Percentiles rank a stretch among this genome's conserved stretches.
phyloP scores from a whole-genome alignment of 768 basidiomycete genomes.

The Calocybe cyanea region DNA sequence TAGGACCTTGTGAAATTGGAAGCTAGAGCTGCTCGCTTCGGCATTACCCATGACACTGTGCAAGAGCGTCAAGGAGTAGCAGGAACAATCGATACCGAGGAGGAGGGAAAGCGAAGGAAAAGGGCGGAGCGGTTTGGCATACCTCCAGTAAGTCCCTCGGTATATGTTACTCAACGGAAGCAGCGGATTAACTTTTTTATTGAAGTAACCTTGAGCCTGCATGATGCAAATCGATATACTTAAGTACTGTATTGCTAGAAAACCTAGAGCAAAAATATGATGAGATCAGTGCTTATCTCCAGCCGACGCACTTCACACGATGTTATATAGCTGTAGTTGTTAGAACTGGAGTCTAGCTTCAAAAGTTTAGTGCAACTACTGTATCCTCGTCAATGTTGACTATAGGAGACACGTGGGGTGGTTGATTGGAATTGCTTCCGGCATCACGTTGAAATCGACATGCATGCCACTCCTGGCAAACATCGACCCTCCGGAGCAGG shows the following conservation, averaged over 20 bases:
- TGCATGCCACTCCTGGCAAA: slow-evolving; percentile 33
- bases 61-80: slow-evolving; percentile 32
- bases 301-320: no score
- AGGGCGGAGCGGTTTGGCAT: slow-evolving; percentile 63
- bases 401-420: slow-evolving; percentile 13
- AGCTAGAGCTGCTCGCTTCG: slow-evolving; percentile 56
- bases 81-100: slow-evolving; percentile 52
- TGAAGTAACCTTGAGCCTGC: no score
- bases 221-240: no score
- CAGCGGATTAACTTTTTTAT: no score
- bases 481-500: slow-evolving; percentile 39
- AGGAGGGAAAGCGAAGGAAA: slow-evolving; percentile 53
- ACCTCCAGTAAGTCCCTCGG: not conserved
- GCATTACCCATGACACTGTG: slow-evolving; percentile 19
- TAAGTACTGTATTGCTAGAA: no score
- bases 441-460: slow-evolving; percentile 9
- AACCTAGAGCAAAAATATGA: no score
- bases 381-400: no score
- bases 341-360: no score
- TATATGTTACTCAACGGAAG: no score
- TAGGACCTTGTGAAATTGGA: slow-evolving; percentile 50
- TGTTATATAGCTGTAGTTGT: no score
- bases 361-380: no score
- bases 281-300: no score
- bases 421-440: slow-evolving; percentile 1